A percentile compares a stretch with the other conserved stretches of the same genome.
Evolutionary conservation across 441 rosid genomes (phyloP).

Genomic region (Brassica hybrid): DNA sequence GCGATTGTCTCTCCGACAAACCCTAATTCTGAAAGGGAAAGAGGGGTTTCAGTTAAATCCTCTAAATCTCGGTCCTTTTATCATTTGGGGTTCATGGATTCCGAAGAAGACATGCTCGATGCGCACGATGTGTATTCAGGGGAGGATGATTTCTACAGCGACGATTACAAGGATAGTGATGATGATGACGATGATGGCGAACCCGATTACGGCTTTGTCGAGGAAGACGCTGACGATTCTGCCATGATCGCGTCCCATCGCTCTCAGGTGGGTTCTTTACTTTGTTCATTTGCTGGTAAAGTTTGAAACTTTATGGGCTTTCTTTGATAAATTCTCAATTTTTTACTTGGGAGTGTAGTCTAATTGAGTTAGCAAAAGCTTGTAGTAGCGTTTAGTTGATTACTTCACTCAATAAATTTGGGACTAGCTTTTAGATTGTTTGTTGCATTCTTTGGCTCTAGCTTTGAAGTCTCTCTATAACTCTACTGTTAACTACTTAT

Average conservation of each 20-base stretch:
- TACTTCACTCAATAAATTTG: neutral
- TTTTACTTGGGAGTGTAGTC: neutral
- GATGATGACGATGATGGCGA: conserved; percentile 46
- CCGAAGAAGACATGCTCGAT: conserved; percentile 73
- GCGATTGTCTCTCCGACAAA: conserved; percentile 22
- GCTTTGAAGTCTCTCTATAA: neutral
- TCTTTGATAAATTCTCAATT: neutral
- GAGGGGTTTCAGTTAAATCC: conserved; percentile 30
- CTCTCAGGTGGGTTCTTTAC: conserved; percentile 47
- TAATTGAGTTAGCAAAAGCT: neutral
- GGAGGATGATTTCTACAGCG: conserved; percentile 83
- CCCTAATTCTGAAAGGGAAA: conserved; percentile 31
- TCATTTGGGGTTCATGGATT: conserved; percentile 55
- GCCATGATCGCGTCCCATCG: conserved; percentile 51
- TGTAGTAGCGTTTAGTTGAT: neutral
- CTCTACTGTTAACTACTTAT: neutral
- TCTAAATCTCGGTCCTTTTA: conserved; percentile 18
- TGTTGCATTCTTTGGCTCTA: neutral
- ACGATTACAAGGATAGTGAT: conserved; percentile 53
- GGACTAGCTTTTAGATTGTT: neutral
- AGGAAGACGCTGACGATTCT: conserved; percentile 57
- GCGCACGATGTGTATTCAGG: conserved; percentile 66
- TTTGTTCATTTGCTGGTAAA: conserved; percentile 17
- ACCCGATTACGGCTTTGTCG: conserved; percentile 49
- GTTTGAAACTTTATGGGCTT: neutral